phyloP scores from a whole-genome alignment of 2,329 filamentous ascomycete genomes.

The Alternaria panax region DNA sequence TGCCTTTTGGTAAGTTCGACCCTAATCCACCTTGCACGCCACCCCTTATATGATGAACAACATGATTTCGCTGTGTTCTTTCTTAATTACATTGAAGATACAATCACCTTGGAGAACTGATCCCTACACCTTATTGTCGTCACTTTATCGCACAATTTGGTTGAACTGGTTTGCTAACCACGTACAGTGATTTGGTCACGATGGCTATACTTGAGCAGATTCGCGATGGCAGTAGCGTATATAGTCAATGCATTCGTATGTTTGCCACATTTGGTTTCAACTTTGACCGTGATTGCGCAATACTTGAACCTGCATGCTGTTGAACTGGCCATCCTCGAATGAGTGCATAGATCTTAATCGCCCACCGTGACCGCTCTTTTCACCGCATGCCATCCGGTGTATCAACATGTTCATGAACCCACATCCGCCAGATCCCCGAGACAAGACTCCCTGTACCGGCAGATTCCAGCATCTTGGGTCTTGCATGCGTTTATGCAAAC shows the following conservation, averaged over 20 bases:
- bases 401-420: conserved; percentile 9
- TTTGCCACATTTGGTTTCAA: not conserved
- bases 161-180: conserved; percentile 14
- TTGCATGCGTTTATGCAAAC: conserved; percentile 7
- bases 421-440: conserved; percentile 2
- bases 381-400: conserved; percentile 13
- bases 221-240: conserved; percentile 4
- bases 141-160: not conserved
- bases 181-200: conserved; percentile 1
- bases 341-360: not conserved
- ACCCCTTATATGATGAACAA: conserved; percentile 63
- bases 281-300: not conserved
- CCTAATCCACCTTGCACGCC: conserved; percentile 4
- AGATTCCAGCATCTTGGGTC: conserved; percentile 10
- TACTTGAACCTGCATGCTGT: not conserved
- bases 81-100: conserved; percentile 67
- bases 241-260: conserved; percentile 8
- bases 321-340: not conserved
- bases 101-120: conserved; percentile 73
- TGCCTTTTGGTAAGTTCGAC: conserved; percentile 25
- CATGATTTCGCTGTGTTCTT: conserved; percentile 69
- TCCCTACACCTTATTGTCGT: not conserved
- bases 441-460: conserved; percentile 15
- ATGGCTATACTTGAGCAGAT: not conserved
- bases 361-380: conserved; percentile 23